Conservation (phyloP, 805 yeast genomes). For the Yamadazyma laniorum region DNA sequence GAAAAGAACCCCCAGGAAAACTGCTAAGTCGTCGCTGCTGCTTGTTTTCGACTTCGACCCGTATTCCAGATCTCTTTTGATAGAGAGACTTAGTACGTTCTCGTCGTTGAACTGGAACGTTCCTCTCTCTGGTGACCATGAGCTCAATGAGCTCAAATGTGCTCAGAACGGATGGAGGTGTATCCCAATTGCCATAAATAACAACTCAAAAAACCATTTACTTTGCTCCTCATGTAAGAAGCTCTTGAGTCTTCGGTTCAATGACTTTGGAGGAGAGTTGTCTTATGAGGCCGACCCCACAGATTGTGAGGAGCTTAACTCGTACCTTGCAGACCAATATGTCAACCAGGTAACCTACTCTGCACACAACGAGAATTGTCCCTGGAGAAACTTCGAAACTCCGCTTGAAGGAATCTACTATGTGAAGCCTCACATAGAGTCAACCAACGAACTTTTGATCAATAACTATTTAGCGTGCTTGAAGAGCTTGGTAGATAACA, state of each 20-base stretch:
- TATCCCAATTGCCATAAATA: slow-evolving; percentile 25
- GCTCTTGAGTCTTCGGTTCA: slow-evolving; percentile 29
- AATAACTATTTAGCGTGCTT: slow-evolving; percentile 27
- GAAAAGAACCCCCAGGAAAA: slow-evolving; percentile 16
- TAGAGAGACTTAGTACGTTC: slow-evolving; percentile 44
- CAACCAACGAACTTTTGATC: slow-evolving; percentile 29
- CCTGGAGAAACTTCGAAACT: slow-evolving; percentile 37
- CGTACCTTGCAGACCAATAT: slow-evolving; percentile 24
- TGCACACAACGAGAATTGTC: slow-evolving; percentile 33
- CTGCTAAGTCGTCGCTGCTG: slow-evolving; percentile 14
- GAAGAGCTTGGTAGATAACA: slow-evolving; percentile 27
- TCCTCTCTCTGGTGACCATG: slow-evolving; percentile 10
- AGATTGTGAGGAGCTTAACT: slow-evolving; percentile 26
- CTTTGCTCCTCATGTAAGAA: slow-evolving; percentile 33
- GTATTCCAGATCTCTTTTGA: slow-evolving; percentile 30
- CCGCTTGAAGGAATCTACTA: slow-evolving; percentile 36
- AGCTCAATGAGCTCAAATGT: slow-evolving; percentile 47
- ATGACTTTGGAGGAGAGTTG: slow-evolving; percentile 13
- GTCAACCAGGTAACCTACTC: slow-evolving; percentile 19
- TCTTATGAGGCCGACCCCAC: slow-evolving; percentile 17
- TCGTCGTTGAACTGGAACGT: slow-evolving; percentile 46
- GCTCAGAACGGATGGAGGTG: slow-evolving; percentile 56
- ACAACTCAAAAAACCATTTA: slow-evolving; percentile 28
- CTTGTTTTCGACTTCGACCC: slow-evolving; percentile 34
- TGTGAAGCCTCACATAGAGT: slow-evolving; percentile 28